These are phyloP conservation scores for Amesomyces nigricolor DNA, from an alignment of 2,329 filamentous ascomycete genomes.

Conservation along the genomic window DNA sequence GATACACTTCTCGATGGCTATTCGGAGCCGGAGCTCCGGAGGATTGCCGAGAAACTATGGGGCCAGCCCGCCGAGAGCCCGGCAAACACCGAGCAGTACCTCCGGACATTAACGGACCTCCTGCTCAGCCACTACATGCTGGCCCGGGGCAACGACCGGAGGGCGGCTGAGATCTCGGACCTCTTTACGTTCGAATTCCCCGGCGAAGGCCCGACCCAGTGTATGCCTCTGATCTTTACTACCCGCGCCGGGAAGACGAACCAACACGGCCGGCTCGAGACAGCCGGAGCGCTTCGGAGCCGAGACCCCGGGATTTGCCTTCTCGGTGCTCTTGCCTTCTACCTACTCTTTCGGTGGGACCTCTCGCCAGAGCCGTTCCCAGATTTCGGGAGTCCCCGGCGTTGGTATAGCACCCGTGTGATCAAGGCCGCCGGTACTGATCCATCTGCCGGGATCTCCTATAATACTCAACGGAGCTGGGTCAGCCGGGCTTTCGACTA, in stretches of 20 bases:
- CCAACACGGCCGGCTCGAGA: background rate
- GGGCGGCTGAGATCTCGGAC: background rate
- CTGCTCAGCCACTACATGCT: conserved; percentile 3
- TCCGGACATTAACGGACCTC: background rate
- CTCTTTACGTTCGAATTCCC: conserved; percentile 3
- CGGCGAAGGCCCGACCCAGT: background rate
- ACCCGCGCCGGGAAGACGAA: too few relatives aligned
- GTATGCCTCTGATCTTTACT: background rate
- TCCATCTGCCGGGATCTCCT: background rate
- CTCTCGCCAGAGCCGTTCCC: background rate
- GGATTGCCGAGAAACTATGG: background rate
- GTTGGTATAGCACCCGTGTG: background rate
- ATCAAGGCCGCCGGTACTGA: background rate
- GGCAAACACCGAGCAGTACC: background rate
- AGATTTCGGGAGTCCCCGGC: background rate
- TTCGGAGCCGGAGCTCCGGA: background rate
- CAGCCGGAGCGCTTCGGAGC: background rate
- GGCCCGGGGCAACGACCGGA: background rate
- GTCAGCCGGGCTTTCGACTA: background rate
- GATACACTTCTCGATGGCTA: background rate
- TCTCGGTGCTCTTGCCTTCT: background rate
- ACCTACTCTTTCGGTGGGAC: conserved; percentile 1
- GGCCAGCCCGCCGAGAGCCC: too few relatives aligned
- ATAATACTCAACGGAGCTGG: conserved; percentile 1
- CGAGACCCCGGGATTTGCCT: background rate